phyloP scores from a whole-genome alignment of 1,284 basidiomycete genomes.

The Ustilago cynodontis region DNA sequence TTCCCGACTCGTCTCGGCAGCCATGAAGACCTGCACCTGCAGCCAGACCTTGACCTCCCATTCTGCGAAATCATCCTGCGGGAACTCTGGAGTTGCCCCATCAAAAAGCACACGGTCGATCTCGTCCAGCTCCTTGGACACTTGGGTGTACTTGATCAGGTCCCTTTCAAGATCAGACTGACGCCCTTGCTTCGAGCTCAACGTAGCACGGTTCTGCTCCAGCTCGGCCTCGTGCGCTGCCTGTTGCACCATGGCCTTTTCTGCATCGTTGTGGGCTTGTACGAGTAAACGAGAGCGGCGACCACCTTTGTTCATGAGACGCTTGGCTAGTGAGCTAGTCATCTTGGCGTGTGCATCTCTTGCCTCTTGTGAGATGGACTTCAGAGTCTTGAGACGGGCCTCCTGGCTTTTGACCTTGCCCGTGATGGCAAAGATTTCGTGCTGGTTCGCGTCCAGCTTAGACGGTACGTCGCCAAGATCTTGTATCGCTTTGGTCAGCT shows the following conservation, averaged over 20 bases:
- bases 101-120: conserved; percentile 38
- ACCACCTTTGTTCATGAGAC: conserved; percentile 42
- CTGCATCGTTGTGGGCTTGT: conserved; percentile 22
- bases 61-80: conserved; percentile 38
- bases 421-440: conserved; percentile 33
- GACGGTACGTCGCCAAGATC: conserved; percentile 38
- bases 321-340: conserved; percentile 37
- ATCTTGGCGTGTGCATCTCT: conserved; percentile 23
- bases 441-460: conserved; percentile 29
- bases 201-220: conserved; percentile 11
- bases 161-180: conserved; percentile 27
- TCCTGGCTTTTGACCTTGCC: conserved; percentile 50
- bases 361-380: conserved; percentile 27
- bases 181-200: conserved; percentile 8
- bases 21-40: conserved; percentile 37
- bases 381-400: conserved; percentile 30
- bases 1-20: conserved; percentile 53
- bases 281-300: conserved; percentile 16
- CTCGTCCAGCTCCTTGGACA: conserved; percentile 28
- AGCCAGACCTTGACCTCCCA: conserved; percentile 50
- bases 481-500: conserved; percentile 27
- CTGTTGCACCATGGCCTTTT: conserved; percentile 29
- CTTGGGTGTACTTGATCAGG: conserved; percentile 21
- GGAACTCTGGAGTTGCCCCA: conserved; percentile 36
- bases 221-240: conserved; percentile 31